phyloP scores from a whole-genome alignment of 331 rosid species.

The Quercus tomentella region DNA sequence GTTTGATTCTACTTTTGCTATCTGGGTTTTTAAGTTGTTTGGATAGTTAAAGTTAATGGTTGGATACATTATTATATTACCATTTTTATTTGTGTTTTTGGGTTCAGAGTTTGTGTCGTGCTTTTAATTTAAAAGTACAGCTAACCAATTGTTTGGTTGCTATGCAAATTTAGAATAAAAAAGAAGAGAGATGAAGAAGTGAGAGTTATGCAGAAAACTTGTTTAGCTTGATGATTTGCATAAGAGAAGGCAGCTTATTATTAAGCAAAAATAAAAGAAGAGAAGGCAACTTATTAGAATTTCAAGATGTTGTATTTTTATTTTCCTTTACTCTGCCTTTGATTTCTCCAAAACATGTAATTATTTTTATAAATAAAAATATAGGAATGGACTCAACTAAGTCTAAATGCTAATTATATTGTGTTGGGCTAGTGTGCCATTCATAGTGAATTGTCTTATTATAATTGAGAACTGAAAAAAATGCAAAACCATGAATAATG shows the following conservation, averaged over 20 bases:
- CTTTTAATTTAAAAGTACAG: not conserved
- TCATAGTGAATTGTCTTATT: no score
- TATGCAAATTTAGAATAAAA: not conserved
- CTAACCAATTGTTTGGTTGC: not conserved
- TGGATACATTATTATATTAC: no score
- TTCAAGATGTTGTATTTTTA: not conserved
- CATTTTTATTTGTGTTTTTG: not conserved
- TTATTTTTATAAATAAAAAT: no score
- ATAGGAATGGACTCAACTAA: no score
- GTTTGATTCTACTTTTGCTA: no score
- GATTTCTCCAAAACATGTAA: not conserved
- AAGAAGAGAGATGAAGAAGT: not conserved
- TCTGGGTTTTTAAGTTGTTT: no score
- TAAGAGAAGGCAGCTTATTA: not conserved
- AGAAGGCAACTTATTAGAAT: not conserved
- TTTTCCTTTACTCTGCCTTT: not conserved
- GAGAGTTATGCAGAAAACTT: not conserved
- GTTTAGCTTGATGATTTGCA: not conserved
- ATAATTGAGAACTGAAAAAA: no score
- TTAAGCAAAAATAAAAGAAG: not conserved
- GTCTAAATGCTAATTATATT: no score
- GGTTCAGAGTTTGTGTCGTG: not conserved
- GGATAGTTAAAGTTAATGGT: no score
- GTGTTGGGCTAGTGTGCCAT: no score
- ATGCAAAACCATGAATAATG: no score